A percentile compares a stretch with the other conserved stretches of the same genome.
Conservation (phyloP, 2,329 filamentous ascomycete genomes). For the Neofusicoccum sp. region DNA sequence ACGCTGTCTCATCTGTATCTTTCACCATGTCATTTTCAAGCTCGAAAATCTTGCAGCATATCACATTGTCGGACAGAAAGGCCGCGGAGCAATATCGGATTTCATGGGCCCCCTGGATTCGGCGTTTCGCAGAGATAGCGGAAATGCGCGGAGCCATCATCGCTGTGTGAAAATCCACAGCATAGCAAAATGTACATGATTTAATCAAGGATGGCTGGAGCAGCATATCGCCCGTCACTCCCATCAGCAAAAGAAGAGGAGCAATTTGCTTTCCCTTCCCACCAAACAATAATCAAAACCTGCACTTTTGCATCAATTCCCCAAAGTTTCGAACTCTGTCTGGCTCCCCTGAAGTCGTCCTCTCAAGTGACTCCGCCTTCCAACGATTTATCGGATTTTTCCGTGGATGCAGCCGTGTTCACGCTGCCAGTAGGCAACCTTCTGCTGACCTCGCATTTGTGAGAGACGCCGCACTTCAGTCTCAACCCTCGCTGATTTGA, state of each 20-base stretch:
- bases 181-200: background rate
- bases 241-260: background rate
- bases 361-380: background rate
- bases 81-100: slow-evolving; percentile 1
- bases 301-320: background rate
- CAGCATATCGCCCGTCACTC: background rate
- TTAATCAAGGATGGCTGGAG: slow-evolving; percentile 11
- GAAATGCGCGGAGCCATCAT: background rate
- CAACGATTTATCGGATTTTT: background rate
- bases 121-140: slow-evolving; percentile 14
- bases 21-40: slow-evolving; percentile 7
- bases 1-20: background rate
- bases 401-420: no score
- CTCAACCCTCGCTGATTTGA: background rate
- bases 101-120: background rate
- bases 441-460: background rate
- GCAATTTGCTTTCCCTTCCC: background rate
- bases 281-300: background rate
- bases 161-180: background rate
- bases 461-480: background rate
- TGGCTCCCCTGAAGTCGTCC: background rate
- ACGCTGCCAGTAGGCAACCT: no score
- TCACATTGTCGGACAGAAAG: slow-evolving; percentile 8
- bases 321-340: background rate
- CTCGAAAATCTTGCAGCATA: slow-evolving; percentile 4